A percentile compares a stretch with the other conserved stretches of the same genome.
Evolutionary conservation across 2,329 filamentous ascomycete genomes (phyloP).

Genomic region (Cordyceps militaris): DNA sequence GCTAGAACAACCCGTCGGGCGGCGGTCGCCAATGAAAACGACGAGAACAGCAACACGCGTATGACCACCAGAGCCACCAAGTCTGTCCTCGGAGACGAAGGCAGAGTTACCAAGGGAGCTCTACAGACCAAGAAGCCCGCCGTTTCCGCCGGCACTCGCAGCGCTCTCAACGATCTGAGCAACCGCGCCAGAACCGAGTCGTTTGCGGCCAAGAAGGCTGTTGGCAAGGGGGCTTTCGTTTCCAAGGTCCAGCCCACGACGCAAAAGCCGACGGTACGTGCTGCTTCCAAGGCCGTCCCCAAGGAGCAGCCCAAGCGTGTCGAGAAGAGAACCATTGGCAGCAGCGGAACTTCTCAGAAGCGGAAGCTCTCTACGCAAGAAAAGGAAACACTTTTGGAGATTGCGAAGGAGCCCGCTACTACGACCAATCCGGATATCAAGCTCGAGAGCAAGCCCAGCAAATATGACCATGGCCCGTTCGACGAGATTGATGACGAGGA

Average conservation of each 20-base stretch:
- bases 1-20: constrained; percentile 66
- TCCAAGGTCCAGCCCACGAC: constrained; percentile 81
- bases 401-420: constrained; percentile 19
- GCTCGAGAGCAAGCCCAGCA: constrained; percentile 26
- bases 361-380: constrained; percentile 37
- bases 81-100: constrained; percentile 58
- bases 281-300: constrained; percentile 53
- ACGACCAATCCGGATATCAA: constrained; percentile 29
- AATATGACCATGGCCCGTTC: constrained; percentile 29
- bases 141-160: constrained; percentile 59
- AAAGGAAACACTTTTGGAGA: constrained; percentile 19
- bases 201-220: constrained; percentile 67
- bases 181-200: constrained; percentile 78
- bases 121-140: constrained; percentile 62
- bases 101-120: constrained; percentile 56
- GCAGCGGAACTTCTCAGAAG: constrained; percentile 58
- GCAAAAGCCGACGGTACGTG: constrained; percentile 58
- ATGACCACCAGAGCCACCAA: constrained; percentile 93
- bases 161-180: constrained; percentile 87
- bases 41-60: constrained; percentile 82
- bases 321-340: constrained; percentile 65
- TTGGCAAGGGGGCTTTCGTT: constrained; percentile 59
- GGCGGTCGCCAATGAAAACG: constrained; percentile 83
- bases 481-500: constrained; percentile 76
- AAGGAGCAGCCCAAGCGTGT: constrained; percentile 53